Base-by-base conservation (phyloP, 768 basidiomycete genomes). In the Lentinula raphanica region DNA sequence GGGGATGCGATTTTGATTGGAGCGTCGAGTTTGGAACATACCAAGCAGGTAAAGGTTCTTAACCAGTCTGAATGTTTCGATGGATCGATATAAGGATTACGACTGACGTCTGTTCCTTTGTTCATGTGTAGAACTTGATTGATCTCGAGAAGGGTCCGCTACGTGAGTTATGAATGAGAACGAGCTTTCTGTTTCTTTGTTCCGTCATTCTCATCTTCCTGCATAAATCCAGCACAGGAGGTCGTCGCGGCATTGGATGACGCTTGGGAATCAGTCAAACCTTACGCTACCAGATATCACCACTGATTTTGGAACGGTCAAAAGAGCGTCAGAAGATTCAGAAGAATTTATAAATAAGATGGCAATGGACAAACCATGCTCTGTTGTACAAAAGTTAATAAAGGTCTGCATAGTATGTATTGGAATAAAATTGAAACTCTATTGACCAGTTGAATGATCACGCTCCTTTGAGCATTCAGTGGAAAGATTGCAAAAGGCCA, bases 1-100 rank as follows among this genome's bases (percentile, higher is more conserved):
- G 77, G 79, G 13, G 80, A 83, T 62, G 67, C 78, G 28, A 71
- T 86, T 56, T 70, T 87, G 55, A 85, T 88, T 62, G 85, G 85
- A 17, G 85, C 85, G 28, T 82, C 79, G 3, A 82, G 76, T 58
- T 54, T 80, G 60, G 25, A 51, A 46, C 50, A 42, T 35, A 28
- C 54, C 12, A 45, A 31, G 45, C 49, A 54, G 57, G 57, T 64
- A 23, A 32, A n/a, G n/a, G 32, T 32, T 32, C 12, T 32, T 32
- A 32, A 32, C 32, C 12, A 32, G 8, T 32, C 53, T 31, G 15
- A 27, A 79, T n/a, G 66, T 78, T 67, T 35, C 60, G 71, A 25
- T 69, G 23, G 69, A 68, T 25, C 3, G 3, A 4, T 8, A 32
- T 7, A 32, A 32, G 32, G 12, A 32, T 32, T n/a, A n/a, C n/a